Evolutionary conservation across 164 flowering plant genomes (phyloP).

Genomic region (Nymphaea thermarum): DNA sequence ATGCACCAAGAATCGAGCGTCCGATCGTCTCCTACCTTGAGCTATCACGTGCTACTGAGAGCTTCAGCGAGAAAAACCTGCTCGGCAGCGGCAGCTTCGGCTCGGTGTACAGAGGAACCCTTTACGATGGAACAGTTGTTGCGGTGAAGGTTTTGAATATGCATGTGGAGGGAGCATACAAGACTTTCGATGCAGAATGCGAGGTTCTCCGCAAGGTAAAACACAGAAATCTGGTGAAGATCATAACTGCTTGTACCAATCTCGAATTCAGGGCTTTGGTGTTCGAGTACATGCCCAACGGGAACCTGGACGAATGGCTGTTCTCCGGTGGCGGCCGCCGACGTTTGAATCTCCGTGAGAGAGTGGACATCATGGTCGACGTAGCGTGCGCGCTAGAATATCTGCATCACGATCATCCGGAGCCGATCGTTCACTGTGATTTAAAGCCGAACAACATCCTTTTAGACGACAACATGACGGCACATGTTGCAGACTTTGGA

Average conservation of each 20-base stretch:
- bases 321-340: not conserved
- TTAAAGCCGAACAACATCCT: not conserved
- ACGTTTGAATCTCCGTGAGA: not conserved
- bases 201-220: not conserved
- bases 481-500: constrained; percentile 1
- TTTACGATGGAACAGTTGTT: not conserved
- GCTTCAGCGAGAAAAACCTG: not conserved
- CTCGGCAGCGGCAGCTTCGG: not conserved
- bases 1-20: too few relatives aligned
- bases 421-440: constrained; percentile 1
- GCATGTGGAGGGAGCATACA: not conserved
- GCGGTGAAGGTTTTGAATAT: not conserved
- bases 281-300: not conserved
- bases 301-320: not conserved
- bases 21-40: not conserved
- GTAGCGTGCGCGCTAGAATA: not conserved
- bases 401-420: not conserved
- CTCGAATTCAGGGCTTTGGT: not conserved
- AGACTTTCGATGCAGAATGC: not conserved
- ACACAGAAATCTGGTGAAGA: not conserved
- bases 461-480: not conserved
- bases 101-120: not conserved
- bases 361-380: not conserved
- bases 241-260: not conserved
- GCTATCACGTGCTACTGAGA: not conserved